Percentiles rank a stretch among this genome's conserved stretches.
Conservation (phyloP, 495 filamentous ascomycete genomes). For the Talaromyces proteolyticus region DNA sequence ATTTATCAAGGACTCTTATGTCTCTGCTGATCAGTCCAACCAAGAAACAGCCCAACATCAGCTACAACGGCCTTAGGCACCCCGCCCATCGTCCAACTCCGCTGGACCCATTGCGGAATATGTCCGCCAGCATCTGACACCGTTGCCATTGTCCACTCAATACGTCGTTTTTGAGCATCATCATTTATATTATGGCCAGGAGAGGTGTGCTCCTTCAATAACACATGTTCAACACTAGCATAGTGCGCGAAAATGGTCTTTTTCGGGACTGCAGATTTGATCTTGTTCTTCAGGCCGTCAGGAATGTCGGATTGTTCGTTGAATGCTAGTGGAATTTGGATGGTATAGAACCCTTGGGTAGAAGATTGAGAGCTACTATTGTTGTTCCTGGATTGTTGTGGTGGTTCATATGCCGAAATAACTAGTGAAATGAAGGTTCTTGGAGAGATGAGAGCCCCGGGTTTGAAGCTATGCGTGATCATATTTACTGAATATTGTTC, state of each 20-base stretch:
- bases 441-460: conserved; percentile 25
- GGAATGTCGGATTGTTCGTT: conserved; percentile 8
- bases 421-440: conserved; percentile 31
- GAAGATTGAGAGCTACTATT: not conserved
- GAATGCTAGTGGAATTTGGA: conserved; percentile 38
- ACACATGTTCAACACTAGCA: conserved; percentile 55
- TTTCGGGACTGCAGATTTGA: conserved; percentile 22
- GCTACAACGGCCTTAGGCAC: conserved; percentile 61
- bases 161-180: conserved; percentile 16
- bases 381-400: not conserved
- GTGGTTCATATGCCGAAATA: conserved; percentile 22
- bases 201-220: conserved; percentile 13
- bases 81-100: conserved; percentile 45
- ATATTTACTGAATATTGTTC: conserved; percentile 34
- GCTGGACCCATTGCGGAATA: conserved; percentile 62
- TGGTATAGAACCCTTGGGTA: conserved; percentile 44
- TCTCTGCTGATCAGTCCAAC: conserved; percentile 46
- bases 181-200: not conserved
- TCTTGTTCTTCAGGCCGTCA: conserved; percentile 20
- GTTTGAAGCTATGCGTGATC: conserved; percentile 36
- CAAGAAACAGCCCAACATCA: conserved; percentile 65
- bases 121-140: conserved; percentile 62
- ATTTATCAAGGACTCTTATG: not conserved
- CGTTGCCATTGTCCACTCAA: conserved; percentile 67
- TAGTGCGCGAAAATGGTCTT: conserved; percentile 49